Base-by-base conservation (phyloP, 495 filamentous ascomycete genomes). In the Xylaria castorea region DNA sequence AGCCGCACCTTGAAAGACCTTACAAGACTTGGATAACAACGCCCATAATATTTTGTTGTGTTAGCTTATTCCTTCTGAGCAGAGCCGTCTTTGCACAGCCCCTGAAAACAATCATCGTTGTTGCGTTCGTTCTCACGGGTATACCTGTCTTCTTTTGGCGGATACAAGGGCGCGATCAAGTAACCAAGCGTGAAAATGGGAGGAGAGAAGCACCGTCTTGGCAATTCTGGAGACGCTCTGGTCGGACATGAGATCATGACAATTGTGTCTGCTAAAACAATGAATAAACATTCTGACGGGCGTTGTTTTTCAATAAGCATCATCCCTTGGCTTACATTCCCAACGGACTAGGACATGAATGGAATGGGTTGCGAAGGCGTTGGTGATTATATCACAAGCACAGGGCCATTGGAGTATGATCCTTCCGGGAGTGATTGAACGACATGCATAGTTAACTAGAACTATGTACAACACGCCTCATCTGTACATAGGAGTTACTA, bases 31-130 rank as follows among this genome's bases (percentile, higher is more conserved):
- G 97, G 97, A 97, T 99, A 71, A 92, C 91, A 1, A 98, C 95
- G 46, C 96, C 96, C 3, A 96, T 99, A 58, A 93, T 97, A 63
- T 99, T 99, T 80, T 99, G 96, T 87, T 99, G 96, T 76, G 96
- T 99, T 18, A 97, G 93, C 78, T 79, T 99, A 73, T 99, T 99
- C 79, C 80, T 99, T 74, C 86, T 99, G 34, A 94, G 90, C 73
- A 87, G 96, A 64, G 94, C 94, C 0, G 87, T 98, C 27, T 95
- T 98, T 78, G 89, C 94, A 11, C 90, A 95, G 78, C 96, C 96
- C n/a, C 69, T 94, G 70, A 94, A 98, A 86, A 95, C 95, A 20
- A 74, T 97, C 34, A 88, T 94, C 40, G 96, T 98, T 30, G 85
- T 97, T 3, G 91, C 81, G 3, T 98, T 97, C 79, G 91, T 97